Base-by-base conservation (phyloP, 495 filamentous ascomycete genomes). In the Articulospora tetracladia region DNA sequence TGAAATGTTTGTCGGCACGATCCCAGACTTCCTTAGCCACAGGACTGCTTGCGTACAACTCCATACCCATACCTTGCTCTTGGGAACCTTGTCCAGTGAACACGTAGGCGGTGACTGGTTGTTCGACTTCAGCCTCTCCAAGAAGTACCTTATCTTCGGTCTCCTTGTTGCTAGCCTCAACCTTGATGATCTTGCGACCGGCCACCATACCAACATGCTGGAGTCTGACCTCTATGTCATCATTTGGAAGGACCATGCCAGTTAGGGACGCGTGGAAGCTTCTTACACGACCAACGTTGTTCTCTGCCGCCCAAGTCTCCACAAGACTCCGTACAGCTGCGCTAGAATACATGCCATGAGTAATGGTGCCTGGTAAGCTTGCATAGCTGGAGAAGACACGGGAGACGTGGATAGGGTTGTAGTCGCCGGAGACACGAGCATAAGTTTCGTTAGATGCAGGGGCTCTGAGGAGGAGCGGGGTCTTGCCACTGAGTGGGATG, bases 41-140 rank as follows among this genome's bases (percentile, higher is more conserved):
- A 1, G 86, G 79, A 69, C 93, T 97, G 76, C 86, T 93, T 59
- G 76, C 87, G 68, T 99, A 99, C 34, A 99, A 83, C 72, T 97
- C 94, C 94, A 99, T 99, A 74, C 94, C 94, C 94, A 99, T 99
- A 52, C 94, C 94, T 71, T 98, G 95, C 72, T 98, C 94, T 73
- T 99, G 94, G 32, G 90, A 95, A 51, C 94, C 94, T 72, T 99
- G 94, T 34, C 94, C 94, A 53, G 94, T 99, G 76, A 99, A 99
- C 62, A 99, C 91, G 65, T 99, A 99, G 7, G 93, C 84, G 22
- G 93, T 93, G 22, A 93, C 90, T n/a, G 95, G 95, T 69, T 99
- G 94, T 73, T 99, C 94, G 58, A 99, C 92, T 71, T 99, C 94
- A 19, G 95, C 95, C 76, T 98, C 95, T 62, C 92, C 94, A 27